Evolutionary conservation across 805 yeast species (phyloP), one percentile per base, ranked within the genome.

Genomic region (Teunomyces stri): DNA sequence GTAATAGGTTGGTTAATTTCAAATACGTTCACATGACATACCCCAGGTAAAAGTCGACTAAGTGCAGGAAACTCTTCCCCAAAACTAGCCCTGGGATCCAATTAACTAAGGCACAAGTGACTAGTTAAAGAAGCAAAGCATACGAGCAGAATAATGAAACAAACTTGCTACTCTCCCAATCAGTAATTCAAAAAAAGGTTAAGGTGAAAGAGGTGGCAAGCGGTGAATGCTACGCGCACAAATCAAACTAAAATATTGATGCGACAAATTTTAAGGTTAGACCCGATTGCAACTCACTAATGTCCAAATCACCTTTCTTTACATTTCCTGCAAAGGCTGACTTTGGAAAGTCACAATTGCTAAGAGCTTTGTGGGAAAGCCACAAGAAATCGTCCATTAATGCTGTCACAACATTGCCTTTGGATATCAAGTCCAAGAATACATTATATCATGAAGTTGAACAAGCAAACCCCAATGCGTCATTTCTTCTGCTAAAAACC

Each of bases 381-480:
- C 39, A 29, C 16, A 13, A 12, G 10, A 11, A 27, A 18, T 47
- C 48, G 21, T 30, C 52, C 15, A 39, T 70, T 44, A 65, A 71
- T 54, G 57, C 71, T 4, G 49, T 57, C 3, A 47, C 53, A 6
- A 61, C 76, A 0, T 58, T 72, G 10, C 74, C 78, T 3, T 35
- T 57, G 6, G 51, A 44, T 1, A 53, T 72, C 27, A 51, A 55
- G 41, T 41, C 70, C 18, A 68, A 63, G 49, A 51, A 46, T 7
- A 59, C 62, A 43, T 50, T 70, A n/a, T 58, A 57, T 43, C 44
- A 51, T 3, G 61, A 61, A 30, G 63, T 69, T 3, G 57, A 55
- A 5, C 36, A 27, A 4, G 50, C 44, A 6, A 56, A 64, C 43
- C 55, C 59, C 2, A 52, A 54, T 12, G 51, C 49, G 6, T 38